phyloP scores from a whole-genome alignment of 192 early-diverging fungal species.

The Umbelopsis vinacea region DNA sequence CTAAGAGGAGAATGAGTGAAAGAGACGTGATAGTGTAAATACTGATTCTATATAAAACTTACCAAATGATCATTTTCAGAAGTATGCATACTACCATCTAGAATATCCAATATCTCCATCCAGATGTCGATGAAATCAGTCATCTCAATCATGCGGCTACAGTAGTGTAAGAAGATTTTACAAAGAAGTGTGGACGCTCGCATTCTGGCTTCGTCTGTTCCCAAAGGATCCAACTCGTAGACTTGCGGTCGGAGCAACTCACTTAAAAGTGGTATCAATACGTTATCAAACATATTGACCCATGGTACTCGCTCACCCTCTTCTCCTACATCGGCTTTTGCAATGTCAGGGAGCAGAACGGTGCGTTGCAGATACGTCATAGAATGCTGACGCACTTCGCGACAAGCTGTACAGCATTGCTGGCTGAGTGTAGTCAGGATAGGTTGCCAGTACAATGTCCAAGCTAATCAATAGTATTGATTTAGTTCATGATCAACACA shows the following conservation, averaged over 20 bases:
- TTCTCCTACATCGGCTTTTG: constrained; percentile 28
- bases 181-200: constrained; percentile 68
- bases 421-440: constrained; percentile 73
- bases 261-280: constrained; percentile 88
- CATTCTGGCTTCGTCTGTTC: constrained; percentile 73
- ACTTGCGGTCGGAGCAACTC: constrained; percentile 80
- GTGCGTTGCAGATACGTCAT: constrained; percentile 83
- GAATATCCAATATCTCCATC: constrained; percentile 68
- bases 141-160: constrained; percentile 56
- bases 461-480: constrained; percentile 45
- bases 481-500: neutral
- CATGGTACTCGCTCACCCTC: constrained; percentile 44
- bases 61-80: constrained; percentile 65
- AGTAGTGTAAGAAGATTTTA: constrained; percentile 80
- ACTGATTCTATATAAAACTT: constrained; percentile 24
- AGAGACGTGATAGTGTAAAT: neutral
- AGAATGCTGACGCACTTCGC: constrained; percentile 82
- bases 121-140: constrained; percentile 65
- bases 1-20: constrained; percentile 42
- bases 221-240: constrained; percentile 62
- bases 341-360: constrained; percentile 63
- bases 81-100: constrained; percentile 64
- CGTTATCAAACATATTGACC: constrained; percentile 78
- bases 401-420: constrained; percentile 75
- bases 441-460: constrained; percentile 81